phyloP scores from a whole-genome alignment of 2,329 filamentous ascomycete species.

The Epichloe coenophiala region DNA sequence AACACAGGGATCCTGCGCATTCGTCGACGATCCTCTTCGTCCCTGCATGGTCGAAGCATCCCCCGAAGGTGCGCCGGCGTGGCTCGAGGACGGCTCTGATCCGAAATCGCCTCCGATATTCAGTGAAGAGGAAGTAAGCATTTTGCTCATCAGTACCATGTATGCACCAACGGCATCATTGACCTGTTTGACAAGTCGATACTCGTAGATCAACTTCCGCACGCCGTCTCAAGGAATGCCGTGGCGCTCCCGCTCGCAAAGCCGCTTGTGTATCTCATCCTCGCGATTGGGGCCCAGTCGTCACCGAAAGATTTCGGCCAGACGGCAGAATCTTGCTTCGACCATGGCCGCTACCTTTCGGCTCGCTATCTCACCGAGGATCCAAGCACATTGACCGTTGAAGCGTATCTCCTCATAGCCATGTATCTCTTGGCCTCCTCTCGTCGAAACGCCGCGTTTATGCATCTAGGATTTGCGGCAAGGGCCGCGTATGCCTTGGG shows the following conservation, averaged over 20 bases:
- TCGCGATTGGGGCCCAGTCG: conserved; percentile 15
- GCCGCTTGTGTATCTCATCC: conserved; percentile 25
- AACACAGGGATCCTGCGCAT: conserved; percentile 11
- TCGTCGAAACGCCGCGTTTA: conserved; percentile 45
- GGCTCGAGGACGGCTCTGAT: conserved; percentile 6
- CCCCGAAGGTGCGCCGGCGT: conserved; percentile 11
- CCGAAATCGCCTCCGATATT: neutral
- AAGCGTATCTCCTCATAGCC: conserved; percentile 40
- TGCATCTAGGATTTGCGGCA: conserved; percentile 47
- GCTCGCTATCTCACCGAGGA: conserved; percentile 27
- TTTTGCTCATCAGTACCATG: conserved; percentile 1
- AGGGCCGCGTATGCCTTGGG: conserved; percentile 44
- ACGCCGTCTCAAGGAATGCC: conserved; percentile 5
- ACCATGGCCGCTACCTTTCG: conserved; percentile 14
- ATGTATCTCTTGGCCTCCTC: conserved; percentile 47
- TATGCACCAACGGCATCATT: conserved; percentile 18
- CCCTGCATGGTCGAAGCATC: conserved; percentile 15
- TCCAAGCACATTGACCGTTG: conserved; percentile 37
- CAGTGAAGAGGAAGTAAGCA: conserved; percentile 3
- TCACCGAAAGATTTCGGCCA: conserved; percentile 17
- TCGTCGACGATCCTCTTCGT: conserved; percentile 16
- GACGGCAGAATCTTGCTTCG: conserved; percentile 14
- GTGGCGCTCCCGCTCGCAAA: conserved; percentile 2
- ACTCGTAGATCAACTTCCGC: conserved; percentile 11
- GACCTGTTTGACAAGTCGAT: conserved; percentile 19